phyloP scores from a whole-genome alignment of 1,284 basidiomycete species.

The Trichosporon sp. region DNA sequence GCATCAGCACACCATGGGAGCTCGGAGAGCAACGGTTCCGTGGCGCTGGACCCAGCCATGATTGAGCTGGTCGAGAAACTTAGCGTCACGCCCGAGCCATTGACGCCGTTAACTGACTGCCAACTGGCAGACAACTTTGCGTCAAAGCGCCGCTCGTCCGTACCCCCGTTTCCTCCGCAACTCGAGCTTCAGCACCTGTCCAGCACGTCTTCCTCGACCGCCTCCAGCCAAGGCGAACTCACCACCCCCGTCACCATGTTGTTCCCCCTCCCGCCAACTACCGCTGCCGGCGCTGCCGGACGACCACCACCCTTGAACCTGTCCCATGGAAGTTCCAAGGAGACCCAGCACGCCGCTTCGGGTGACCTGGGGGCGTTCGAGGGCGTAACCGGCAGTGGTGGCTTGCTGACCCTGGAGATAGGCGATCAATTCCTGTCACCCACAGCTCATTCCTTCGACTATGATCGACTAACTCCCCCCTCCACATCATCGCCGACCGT shows the following conservation, averaged over 20 bases:
- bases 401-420: constrained; percentile 14
- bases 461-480: neutral
- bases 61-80: constrained; percentile 17
- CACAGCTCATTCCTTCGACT: neutral
- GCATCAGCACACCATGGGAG: neutral
- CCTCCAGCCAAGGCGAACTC: constrained; percentile 8
- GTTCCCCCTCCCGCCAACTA: constrained; percentile 7
- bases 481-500: neutral
- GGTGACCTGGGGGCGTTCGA: neutral
- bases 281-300: constrained; percentile 3
- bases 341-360: neutral
- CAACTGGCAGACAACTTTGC: neutral
- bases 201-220: constrained; percentile 17
- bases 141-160: neutral
- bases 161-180: neutral
- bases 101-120: neutral
- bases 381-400: neutral
- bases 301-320: constrained; percentile 14
- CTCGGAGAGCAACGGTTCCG: constrained; percentile 9
- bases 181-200: constrained; percentile 12
- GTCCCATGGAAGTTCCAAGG: neutral
- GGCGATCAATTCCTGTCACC: neutral
- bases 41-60: constrained; percentile 12
- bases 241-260: constrained; percentile 13
- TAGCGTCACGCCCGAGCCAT: constrained; percentile 12